phyloP scores from a whole-genome alignment of 345 rosid genomes.

The Pelargonium nanum region DNA sequence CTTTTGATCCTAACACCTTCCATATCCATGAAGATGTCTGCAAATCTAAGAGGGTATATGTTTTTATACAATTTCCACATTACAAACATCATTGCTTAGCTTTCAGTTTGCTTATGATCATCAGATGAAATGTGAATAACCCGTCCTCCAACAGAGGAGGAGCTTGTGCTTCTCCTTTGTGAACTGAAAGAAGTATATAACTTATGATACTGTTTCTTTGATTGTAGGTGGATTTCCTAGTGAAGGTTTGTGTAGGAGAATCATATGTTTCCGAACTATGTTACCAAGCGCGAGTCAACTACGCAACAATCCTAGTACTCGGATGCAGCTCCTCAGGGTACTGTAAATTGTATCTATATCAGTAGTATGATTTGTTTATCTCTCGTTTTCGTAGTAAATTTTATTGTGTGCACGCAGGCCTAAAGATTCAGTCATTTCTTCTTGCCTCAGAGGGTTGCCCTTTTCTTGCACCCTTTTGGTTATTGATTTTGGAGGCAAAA shows the following conservation, averaged over 20 bases:
- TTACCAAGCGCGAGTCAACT: slow-evolving; percentile 23
- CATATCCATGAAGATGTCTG: slow-evolving; percentile 33
- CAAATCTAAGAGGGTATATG: slow-evolving; percentile 22
- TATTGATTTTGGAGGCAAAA: slow-evolving; percentile 20
- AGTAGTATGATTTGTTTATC: too few relatives aligned
- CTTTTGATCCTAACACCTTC: slow-evolving; percentile 28
- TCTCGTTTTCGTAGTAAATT: not conserved
- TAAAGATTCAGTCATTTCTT: slow-evolving; percentile 16
- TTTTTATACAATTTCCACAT: too few relatives aligned
- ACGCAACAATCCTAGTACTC: slow-evolving; percentile 29
- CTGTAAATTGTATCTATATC: not conserved
- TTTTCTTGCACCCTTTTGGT: slow-evolving; percentile 31
- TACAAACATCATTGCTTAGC: too few relatives aligned
- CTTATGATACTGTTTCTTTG: not conserved
- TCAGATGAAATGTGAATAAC: too few relatives aligned
- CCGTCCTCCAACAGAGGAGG: too few relatives aligned
- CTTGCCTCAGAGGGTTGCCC: slow-evolving; percentile 20
- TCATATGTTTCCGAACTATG: slow-evolving; percentile 21
- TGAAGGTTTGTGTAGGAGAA: slow-evolving; percentile 24
- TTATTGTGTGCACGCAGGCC: slow-evolving; percentile 20
- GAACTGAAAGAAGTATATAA: too few relatives aligned
- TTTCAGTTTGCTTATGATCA: too few relatives aligned
- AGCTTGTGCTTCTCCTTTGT: too few relatives aligned
- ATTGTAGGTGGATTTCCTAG: slow-evolving; percentile 29
- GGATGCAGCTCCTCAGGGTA: slow-evolving; percentile 32